Evolutionary conservation across 1,139 yeast genomes (phyloP).

Genomic region (Yamadazyma oceani): DNA sequence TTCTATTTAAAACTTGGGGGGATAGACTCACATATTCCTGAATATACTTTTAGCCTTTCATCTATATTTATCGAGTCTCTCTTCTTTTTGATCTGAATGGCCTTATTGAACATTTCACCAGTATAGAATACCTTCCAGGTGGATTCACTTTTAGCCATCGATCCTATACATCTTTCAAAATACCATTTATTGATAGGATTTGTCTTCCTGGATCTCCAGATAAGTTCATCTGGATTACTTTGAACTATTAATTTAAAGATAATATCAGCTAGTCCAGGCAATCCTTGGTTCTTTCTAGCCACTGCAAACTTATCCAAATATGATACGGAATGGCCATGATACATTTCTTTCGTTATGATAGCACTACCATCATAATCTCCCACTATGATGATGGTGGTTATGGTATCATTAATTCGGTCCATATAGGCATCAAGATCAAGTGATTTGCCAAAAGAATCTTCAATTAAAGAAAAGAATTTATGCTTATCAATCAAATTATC

Average conservation of each 20-base stretch:
- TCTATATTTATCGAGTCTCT: conserved; percentile 28
- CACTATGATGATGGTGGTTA: conserved; percentile 78
- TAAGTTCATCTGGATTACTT: conserved; percentile 67
- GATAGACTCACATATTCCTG: conserved; percentile 33
- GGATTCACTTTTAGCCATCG: conserved; percentile 51
- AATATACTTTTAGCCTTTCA: conserved; percentile 28
- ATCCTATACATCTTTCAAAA: conserved; percentile 85
- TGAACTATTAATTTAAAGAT: conserved; percentile 78
- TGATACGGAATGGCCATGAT: conserved; percentile 38
- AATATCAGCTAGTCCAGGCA: conserved; percentile 90
- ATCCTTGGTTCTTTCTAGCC: conserved; percentile 77
- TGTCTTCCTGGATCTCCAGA: conserved; percentile 84
- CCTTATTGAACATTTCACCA: conserved; percentile 48
- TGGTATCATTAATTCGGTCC: conserved; percentile 56
- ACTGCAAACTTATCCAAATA: conserved; percentile 95
- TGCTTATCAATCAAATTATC: conserved; percentile 54
- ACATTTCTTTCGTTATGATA: conserved; percentile 73
- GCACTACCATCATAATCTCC: conserved; percentile 98
- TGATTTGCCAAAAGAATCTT: conserved; percentile 74
- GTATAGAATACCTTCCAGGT: conserved; percentile 73
- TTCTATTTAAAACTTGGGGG: conserved; percentile 29
- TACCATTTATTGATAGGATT: conserved; percentile 98
- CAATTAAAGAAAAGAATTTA: conserved; percentile 60
- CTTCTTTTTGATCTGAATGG: conserved; percentile 26
- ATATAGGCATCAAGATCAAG: conserved; percentile 68